Conservation (phyloP, 2,329 filamentous ascomycete genomes). For the Ramichloridium luteum region DNA sequence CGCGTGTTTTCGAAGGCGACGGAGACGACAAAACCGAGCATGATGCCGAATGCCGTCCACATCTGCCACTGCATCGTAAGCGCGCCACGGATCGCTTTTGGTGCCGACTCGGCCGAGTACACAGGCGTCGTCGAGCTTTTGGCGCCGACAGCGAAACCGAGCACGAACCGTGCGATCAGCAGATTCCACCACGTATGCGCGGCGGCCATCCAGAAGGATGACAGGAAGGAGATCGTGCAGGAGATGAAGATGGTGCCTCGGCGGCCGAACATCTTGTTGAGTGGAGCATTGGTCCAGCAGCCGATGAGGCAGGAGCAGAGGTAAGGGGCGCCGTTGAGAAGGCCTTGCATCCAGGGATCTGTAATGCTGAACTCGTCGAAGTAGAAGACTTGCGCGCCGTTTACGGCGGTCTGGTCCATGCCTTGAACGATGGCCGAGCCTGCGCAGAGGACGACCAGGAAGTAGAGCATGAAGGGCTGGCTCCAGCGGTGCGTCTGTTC, state of each 20-base stretch:
- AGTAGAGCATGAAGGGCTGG: conserved; percentile 57
- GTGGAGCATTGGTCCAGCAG: conserved; percentile 61
- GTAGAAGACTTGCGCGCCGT: conserved; percentile 25
- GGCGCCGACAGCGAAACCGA: conserved; percentile 44
- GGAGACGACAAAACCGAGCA: conserved; percentile 32
- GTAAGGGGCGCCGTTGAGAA: conserved; percentile 50
- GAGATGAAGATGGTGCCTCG: conserved; percentile 66
- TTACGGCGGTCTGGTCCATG: conserved; percentile 41
- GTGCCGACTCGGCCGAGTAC: conserved; percentile 29
- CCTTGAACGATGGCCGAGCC: conserved; percentile 45
- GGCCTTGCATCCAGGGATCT: conserved; percentile 31
- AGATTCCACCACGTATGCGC: conserved; percentile 61
- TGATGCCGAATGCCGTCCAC: conserved; percentile 33
- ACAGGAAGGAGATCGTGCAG: conserved; percentile 52
- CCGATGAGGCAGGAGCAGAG: conserved; percentile 57
- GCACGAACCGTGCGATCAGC: conserved; percentile 54
- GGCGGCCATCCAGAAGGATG: conserved; percentile 51
- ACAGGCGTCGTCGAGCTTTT: conserved; percentile 30
- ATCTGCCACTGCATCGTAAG: conserved; percentile 36
- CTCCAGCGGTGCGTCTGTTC: conserved; percentile 58
- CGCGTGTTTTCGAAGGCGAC: conserved; percentile 25
- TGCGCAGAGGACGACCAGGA: conserved; percentile 34
- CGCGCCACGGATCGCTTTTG: conserved; percentile 29
- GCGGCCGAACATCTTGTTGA: conserved; percentile 58
- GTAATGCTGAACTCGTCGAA: conserved; percentile 19